Base-by-base conservation (phyloP, 2,329 filamentous ascomycete genomes). In the Teratosphaeria pseudoeucalypti region DNA sequence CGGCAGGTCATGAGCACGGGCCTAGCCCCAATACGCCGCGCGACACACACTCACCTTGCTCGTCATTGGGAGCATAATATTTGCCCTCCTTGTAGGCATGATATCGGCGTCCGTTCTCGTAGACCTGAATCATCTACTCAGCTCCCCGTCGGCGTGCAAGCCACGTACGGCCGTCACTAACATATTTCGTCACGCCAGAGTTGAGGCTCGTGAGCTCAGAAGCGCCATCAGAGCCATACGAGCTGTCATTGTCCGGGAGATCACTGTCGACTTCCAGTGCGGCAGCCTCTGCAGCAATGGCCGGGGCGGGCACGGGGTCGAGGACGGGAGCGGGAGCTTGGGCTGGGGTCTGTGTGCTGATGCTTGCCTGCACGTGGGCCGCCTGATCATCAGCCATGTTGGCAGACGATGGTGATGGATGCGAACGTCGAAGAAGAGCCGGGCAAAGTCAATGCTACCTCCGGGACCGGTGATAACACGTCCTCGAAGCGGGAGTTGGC, bases 61-160 rank as follows among this genome's bases (percentile, higher is more conserved):
- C 68, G 59, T 72, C 70, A 56, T 71, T 71, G 6, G 70, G 71
- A 64, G 64, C 76, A 61, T 63, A 58, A 60, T 72, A 71, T 47
- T 65, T 62, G 26, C 66, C 66, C 7, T 65, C 67, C 53, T 67
- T 59, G 61, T 70, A 70, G 58, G 58, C 67, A 62, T 72, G 70
- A 59, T 70, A 70, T 16, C 68, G 61, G 29, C 68, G 61, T 29
- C 68, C 66, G 52, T 68, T 60, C 61, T 68, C 64, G 57, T 34
- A 58, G 37, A 39, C 26, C 43, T 29, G 39, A 32, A 26, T 34
- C 23, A 23, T 23, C 23, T 23, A 14, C 9, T 49, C 43, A 49
- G 43, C n/a, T 23, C 16, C 16, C 3, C n/a, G n/a, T 49, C 10
- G 16, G 9, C n/a, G 43, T 49, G 43, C 16, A 60, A 66, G 47